Evolutionary conservation across 345 rosid genomes (phyloP), one percentile per base, ranked within the genome.

Genomic region (Capsella bursapastoris): DNA sequence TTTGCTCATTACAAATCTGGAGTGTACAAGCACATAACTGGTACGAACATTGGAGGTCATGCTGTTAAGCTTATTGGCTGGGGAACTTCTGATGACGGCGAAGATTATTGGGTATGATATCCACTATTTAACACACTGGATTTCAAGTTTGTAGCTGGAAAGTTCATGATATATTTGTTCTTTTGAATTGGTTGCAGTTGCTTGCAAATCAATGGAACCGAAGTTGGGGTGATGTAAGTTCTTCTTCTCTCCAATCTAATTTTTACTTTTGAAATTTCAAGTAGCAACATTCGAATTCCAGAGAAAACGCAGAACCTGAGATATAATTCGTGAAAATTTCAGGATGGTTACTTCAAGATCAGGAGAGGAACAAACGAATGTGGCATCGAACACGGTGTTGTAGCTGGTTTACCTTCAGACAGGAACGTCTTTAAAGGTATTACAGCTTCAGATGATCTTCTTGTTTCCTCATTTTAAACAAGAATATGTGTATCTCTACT

Each of bases 61-160:
- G 97, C 96, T 47, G 99, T 91, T 78, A 94, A 91, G 80, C 89
- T 94, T 56, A 90, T 94, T 35, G 99, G 99, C 1, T 94, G 99
- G 99, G 99, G 99, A 66, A 90, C 99, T 57, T 78, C 96, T 38
- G 91, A 85, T 10, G 96, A 85, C 3, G 97, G 97, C 25, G 89
- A 94, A 79, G 97, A 91, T 68, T 94, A 91, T 40, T 95, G 97
- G 97, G 99, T 95, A 88, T 72, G 68, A 71, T 9, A 22, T 61
- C 51, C 27, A 27, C 40, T 58, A 40, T 31, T 60, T 9, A 58
- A 29, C 50, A 65, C 63, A 35, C n/a, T 47, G 29, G 7, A 18
- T 15, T 55, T 32, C 10, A 0, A 64, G 5, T 31, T 65, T 58
- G 43, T 0, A 15, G 41, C 38, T 3, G 45, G 22, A 37, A 25